phyloP scores from a whole-genome alignment of 768 basidiomycete species.

The Calocybe indica region DNA sequence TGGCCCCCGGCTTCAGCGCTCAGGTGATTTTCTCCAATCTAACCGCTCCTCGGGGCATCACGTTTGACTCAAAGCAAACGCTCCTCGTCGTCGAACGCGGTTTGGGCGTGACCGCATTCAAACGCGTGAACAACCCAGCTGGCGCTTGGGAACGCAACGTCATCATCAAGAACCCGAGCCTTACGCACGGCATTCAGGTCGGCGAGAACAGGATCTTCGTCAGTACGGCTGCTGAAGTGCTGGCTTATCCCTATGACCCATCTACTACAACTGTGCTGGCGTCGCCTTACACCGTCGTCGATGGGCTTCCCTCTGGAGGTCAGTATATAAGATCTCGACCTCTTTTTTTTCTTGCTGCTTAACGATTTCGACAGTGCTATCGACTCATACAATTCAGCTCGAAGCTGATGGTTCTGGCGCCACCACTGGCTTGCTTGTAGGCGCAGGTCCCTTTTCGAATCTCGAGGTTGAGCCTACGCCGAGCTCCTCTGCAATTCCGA shows the following conservation, averaged over 20 bases:
- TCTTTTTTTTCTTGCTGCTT: too few species aligned
- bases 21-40: slow-evolving; percentile 34
- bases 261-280: slow-evolving; percentile 19
- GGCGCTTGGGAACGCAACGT: slow-evolving; percentile 27
- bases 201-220: slow-evolving; percentile 28
- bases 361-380: slow-evolving; percentile 23
- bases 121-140: slow-evolving; percentile 12
- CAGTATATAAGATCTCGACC: too few species aligned
- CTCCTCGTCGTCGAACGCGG: slow-evolving; percentile 38
- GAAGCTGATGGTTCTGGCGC: slow-evolving; percentile 13
- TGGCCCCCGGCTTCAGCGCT: slow-evolving; percentile 28
- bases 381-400: slow-evolving; percentile 34
- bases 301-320: too few species aligned
- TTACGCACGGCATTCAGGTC: slow-evolving; percentile 39
- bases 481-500: slow-evolving; percentile 25
- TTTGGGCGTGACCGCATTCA: slow-evolving; percentile 33
- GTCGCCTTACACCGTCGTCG: too few species aligned
- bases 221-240: slow-evolving; percentile 28
- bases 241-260: slow-evolving; percentile 31
- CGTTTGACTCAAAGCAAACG: slow-evolving; percentile 30
- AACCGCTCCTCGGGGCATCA: slow-evolving; percentile 36
- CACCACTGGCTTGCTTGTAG: slow-evolving; percentile 27
- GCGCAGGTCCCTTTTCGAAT: slow-evolving; percentile 30
- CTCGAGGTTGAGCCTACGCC: slow-evolving; percentile 32
- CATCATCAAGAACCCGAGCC: slow-evolving; percentile 25